phyloP scores from a whole-genome alignment of 768 basidiomycete genomes.

The Russula brevipes region DNA sequence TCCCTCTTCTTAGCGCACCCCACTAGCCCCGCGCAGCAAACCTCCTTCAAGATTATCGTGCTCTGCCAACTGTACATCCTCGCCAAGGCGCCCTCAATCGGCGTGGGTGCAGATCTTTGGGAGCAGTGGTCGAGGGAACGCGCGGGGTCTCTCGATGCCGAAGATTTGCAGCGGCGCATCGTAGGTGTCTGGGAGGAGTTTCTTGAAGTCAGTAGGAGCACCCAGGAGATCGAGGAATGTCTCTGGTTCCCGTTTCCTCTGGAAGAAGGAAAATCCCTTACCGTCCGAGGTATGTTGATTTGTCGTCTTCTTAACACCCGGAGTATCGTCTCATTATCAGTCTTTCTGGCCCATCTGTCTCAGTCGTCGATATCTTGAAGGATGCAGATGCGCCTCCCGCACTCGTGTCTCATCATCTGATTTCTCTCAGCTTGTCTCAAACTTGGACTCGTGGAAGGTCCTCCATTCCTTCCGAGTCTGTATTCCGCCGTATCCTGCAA shows the following conservation, averaged over 20 bases:
- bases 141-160: constrained; percentile 27
- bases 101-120: constrained; percentile 35
- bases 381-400: constrained; percentile 12
- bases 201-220: constrained; percentile 37
- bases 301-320: not conserved
- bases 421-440: constrained; percentile 13
- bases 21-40: not conserved
- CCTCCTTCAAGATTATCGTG: constrained; percentile 24
- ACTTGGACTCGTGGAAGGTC: constrained; percentile 22
- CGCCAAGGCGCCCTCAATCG: not conserved
- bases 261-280: constrained; percentile 26
- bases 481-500: constrained; percentile 9
- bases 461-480: constrained; percentile 4
- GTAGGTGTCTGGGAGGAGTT: constrained; percentile 40
- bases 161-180: constrained; percentile 35
- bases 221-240: constrained; percentile 42
- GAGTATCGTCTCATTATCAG: not conserved
- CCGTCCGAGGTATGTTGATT: constrained; percentile 27
- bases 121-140: constrained; percentile 39
- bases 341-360: not conserved
- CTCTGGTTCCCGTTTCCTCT: constrained; percentile 46
- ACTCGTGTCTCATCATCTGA: constrained; percentile 21
- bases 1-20: not conserved
- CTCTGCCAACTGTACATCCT: constrained; percentile 27
- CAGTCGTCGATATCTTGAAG: constrained; percentile 21